Evolutionary conservation across 768 basidiomycete genomes (phyloP).

Genomic region (Amanita pseudoporphyria): DNA sequence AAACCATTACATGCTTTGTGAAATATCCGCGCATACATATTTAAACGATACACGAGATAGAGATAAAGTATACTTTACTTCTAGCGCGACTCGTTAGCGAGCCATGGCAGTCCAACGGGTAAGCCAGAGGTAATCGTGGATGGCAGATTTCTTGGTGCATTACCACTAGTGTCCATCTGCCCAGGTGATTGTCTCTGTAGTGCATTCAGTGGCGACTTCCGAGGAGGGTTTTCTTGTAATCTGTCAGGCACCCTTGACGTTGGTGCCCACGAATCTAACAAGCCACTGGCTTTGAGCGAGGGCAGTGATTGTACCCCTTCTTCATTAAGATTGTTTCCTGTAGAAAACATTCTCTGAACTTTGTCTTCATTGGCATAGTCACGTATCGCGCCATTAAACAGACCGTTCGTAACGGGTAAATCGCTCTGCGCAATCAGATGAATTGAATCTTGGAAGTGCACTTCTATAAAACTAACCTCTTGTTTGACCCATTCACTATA

Average conservation of each 20-base stretch:
- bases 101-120: constrained; percentile 64
- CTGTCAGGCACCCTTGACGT: constrained; percentile 14
- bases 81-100: constrained; percentile 52
- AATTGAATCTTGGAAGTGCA: background rate
- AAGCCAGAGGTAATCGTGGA: constrained; percentile 17
- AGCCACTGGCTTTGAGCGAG: constrained; percentile 65
- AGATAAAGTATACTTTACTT: constrained; percentile 7
- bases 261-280: constrained; percentile 48
- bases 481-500: constrained; percentile 3
- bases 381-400: background rate
- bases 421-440: background rate
- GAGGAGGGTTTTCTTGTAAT: constrained; percentile 18
- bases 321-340: background rate
- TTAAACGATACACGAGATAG: constrained; percentile 3
- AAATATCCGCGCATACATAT: background rate
- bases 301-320: constrained; percentile 39
- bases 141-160: background rate
- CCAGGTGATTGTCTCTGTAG: background rate
- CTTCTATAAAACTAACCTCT: constrained; percentile 1
- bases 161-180: background rate
- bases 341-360: background rate
- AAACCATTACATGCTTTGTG: background rate
- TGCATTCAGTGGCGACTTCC: constrained; percentile 17
- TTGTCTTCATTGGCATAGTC: background rate
- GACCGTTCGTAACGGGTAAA: background rate